phyloP scores from a whole-genome alignment of 1,139 yeast genomes.

The Geotrichum restrictum region DNA sequence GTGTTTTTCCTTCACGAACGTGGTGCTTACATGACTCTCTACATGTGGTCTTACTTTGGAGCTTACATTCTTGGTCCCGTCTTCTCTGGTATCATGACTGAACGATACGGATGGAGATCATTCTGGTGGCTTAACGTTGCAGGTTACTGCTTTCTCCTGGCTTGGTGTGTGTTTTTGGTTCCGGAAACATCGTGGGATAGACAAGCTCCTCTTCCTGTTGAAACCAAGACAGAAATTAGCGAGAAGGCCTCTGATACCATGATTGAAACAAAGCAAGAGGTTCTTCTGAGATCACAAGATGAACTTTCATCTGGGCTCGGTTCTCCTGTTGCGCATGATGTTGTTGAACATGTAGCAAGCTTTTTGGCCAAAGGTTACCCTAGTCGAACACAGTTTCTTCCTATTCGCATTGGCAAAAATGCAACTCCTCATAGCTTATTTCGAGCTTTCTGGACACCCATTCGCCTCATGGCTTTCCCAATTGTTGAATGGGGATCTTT shows the following conservation, averaged over 20 bases:
- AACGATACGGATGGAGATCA: slow-evolving; percentile 51
- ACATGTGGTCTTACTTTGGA: slow-evolving; percentile 68
- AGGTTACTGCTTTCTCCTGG: slow-evolving; percentile 58
- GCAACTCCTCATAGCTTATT: not conserved
- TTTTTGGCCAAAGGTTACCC: slow-evolving; percentile 39
- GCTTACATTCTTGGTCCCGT: slow-evolving; percentile 77
- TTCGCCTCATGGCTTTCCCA: slow-evolving; percentile 43
- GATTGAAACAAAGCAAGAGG: not conserved
- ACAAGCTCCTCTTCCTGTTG: slow-evolving; percentile 23
- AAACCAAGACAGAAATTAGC: slow-evolving; percentile 5
- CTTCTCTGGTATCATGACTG: slow-evolving; percentile 64
- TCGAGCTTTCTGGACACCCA: slow-evolving; percentile 10
- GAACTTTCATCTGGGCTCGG: not conserved
- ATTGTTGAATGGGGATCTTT: slow-evolving; percentile 59
- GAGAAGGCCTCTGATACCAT: not conserved
- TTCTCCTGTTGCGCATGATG: not conserved
- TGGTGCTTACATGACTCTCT: slow-evolving; percentile 67
- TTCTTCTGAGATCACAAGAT: too few relatives aligned
- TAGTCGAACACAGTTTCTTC: slow-evolving; percentile 11
- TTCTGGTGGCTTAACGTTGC: slow-evolving; percentile 78
- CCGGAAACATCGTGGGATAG: slow-evolving; percentile 75
- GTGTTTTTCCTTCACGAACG: slow-evolving; percentile 67
- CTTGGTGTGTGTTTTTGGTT: slow-evolving; percentile 53
- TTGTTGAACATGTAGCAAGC: slow-evolving; percentile 9
- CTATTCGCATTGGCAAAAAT: slow-evolving; percentile 24